A percentile compares a stretch with the other conserved stretches of the same genome.
phyloP scores from a whole-genome alignment of 2,329 filamentous ascomycete genomes.

The Aspergillus phoenicis region DNA sequence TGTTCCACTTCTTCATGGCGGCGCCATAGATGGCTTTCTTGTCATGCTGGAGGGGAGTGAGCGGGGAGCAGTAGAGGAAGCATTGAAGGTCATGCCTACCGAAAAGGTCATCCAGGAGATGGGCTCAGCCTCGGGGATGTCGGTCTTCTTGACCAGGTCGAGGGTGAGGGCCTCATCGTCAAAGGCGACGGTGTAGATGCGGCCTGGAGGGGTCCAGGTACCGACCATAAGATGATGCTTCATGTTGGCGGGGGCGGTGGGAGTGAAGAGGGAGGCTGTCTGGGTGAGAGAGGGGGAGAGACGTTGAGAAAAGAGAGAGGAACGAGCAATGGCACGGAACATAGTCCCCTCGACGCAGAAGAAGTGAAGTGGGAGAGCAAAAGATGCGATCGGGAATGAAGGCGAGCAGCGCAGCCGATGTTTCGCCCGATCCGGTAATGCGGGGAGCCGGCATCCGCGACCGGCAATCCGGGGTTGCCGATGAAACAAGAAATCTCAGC shows the following conservation, averaged over 20 bases:
- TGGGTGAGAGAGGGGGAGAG: not conserved
- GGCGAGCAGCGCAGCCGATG: not conserved
- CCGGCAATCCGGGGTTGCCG: not conserved
- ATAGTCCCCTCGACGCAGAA: not conserved
- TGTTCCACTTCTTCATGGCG: conserved; percentile 92
- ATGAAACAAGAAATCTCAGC: no score
- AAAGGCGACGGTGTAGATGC: conserved; percentile 87
- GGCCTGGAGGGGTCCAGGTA: conserved; percentile 86
- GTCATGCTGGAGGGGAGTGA: conserved; percentile 59
- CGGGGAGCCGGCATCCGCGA: not conserved
- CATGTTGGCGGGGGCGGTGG: conserved; percentile 54
- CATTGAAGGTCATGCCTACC: conserved; percentile 54
- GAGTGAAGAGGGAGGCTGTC: not conserved
- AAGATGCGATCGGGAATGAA: not conserved
- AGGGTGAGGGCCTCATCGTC: conserved; percentile 78
- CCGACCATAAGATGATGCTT: conserved; percentile 90
- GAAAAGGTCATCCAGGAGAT: conserved; percentile 95
- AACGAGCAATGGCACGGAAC: not conserved
- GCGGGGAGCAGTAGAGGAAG: not conserved
- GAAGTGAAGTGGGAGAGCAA: not conserved
- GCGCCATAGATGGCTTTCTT: conserved; percentile 86
- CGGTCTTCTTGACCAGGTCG: conserved; percentile 75
- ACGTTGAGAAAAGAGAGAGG: not conserved
- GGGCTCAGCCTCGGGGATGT: conserved; percentile 79
- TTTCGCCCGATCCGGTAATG: not conserved